These are phyloP conservation scores for Hericium erinaceus DNA, from an alignment of 768 basidiomycete genomes.

Conservation along the genomic window DNA sequence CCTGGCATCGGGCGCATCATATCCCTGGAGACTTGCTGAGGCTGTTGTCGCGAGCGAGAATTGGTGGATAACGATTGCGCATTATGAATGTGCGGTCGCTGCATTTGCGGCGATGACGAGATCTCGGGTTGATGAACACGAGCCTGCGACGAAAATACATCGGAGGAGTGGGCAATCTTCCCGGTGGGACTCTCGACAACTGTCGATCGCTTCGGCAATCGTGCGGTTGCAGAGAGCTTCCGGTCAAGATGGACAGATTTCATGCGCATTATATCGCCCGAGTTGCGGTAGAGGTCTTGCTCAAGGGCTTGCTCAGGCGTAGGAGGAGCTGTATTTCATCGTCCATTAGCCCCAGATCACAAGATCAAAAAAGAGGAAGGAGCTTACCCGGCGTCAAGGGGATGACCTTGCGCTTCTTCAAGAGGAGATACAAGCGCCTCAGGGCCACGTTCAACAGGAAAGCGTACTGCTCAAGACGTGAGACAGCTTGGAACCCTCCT, in stretches of 20 bases:
- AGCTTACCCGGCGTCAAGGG: slow-evolving; percentile 66
- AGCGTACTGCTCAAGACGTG: slow-evolving; percentile 93
- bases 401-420: slow-evolving; percentile 85
- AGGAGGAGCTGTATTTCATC: slow-evolving; percentile 24
- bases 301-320: slow-evolving; percentile 25
- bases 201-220: slow-evolving; percentile 87
- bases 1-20: slow-evolving; percentile 20
- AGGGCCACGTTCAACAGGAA: slow-evolving; percentile 95
- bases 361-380: slow-evolving; percentile 1
- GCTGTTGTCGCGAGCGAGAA: neutral
- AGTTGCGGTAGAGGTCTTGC: slow-evolving; percentile 77
- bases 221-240: slow-evolving; percentile 89
- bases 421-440: slow-evolving; percentile 75
- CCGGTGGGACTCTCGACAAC: slow-evolving; percentile 93
- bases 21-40: slow-evolving; percentile 18
- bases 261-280: slow-evolving; percentile 87
- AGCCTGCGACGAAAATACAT: slow-evolving; percentile 35
- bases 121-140: slow-evolving; percentile 16
- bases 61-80: neutral
- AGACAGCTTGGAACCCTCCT: slow-evolving; percentile 82
- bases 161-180: slow-evolving; percentile 69
- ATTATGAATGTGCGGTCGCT: slow-evolving; percentile 7
- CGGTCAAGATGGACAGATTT: slow-evolving; percentile 92
- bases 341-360: slow-evolving; percentile 12
- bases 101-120: slow-evolving; percentile 1